Evolutionary conservation across 805 yeast genomes (phyloP).

Genomic region (Kodamaea kaohsiungensis): DNA sequence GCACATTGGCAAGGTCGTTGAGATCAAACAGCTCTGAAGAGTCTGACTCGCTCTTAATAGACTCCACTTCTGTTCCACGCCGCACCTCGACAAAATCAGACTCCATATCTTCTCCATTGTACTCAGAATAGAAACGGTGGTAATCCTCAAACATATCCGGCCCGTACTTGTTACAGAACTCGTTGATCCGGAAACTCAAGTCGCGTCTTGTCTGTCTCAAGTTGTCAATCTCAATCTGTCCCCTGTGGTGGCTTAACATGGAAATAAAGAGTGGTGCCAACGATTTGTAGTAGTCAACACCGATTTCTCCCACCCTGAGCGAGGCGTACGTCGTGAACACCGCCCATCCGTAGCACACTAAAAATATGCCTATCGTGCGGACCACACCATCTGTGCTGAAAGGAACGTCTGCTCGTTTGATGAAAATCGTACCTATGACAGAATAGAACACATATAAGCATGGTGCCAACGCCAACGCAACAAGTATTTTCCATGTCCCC

Average conservation of each 20-base stretch:
- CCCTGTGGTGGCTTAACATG: slow-evolving; percentile 28
- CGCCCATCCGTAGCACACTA: slow-evolving; percentile 35
- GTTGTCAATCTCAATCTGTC: slow-evolving; percentile 31
- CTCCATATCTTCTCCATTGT: slow-evolving; percentile 12
- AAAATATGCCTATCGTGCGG: slow-evolving; percentile 23
- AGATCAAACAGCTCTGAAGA: slow-evolving; percentile 13
- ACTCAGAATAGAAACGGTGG: slow-evolving; percentile 31
- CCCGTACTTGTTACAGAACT: slow-evolving; percentile 38
- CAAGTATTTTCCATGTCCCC: slow-evolving; percentile 45
- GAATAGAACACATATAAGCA: slow-evolving; percentile 41
- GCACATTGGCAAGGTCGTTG: slow-evolving; percentile 28
- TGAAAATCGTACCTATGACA: slow-evolving; percentile 29
- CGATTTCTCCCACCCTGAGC: slow-evolving; percentile 42
- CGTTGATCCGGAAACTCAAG: slow-evolving; percentile 31
- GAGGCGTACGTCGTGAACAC: slow-evolving; percentile 44
- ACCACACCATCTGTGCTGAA: slow-evolving; percentile 6
- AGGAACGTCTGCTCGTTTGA: slow-evolving; percentile 17
- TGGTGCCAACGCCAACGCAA: slow-evolving; percentile 44
- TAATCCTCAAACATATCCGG: slow-evolving; percentile 41
- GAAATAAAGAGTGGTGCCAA: slow-evolving; percentile 39
- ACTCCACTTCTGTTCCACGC: background rate
- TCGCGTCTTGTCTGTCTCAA: slow-evolving; percentile 29
- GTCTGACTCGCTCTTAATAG: slow-evolving; percentile 1
- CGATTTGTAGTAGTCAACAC: slow-evolving; percentile 43
- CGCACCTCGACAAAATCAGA: slow-evolving; percentile 5